Conservation (phyloP, 164 flowering plant species). For the Liquidambar formosana region DNA sequence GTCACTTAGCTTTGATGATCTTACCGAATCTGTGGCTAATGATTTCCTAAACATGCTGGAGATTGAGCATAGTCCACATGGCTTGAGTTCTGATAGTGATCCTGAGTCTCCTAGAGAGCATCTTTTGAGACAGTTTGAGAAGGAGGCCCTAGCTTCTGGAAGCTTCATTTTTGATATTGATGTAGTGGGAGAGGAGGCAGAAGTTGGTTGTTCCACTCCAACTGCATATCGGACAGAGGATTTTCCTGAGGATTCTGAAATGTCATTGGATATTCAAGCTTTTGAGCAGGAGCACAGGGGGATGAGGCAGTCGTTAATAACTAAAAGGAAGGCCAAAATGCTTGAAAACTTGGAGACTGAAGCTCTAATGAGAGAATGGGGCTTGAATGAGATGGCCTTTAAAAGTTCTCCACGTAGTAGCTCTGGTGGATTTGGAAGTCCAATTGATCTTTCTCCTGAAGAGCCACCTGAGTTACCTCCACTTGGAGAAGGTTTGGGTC, state of each 20-base stretch:
- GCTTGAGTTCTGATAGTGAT: conserved; percentile 30
- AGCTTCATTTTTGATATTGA: conserved; percentile 28
- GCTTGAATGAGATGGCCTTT: conserved; percentile 71
- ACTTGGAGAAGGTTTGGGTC: conserved; percentile 80
- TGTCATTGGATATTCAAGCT: conserved; percentile 10
- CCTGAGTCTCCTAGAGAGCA: conserved; percentile 56
- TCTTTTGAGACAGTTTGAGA: conserved; percentile 44
- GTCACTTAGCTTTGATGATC: conserved; percentile 49
- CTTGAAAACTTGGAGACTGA: conserved; percentile 83
- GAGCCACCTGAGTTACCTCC: conserved; percentile 58
- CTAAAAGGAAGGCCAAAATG: conserved; percentile 47
- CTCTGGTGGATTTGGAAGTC: conserved; percentile 85
- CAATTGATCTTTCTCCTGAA: conserved; percentile 56
- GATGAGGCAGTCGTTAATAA: conserved; percentile 12
- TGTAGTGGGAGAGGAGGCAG: conserved; percentile 15
- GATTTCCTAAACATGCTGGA: conserved; percentile 59
- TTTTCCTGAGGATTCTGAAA: conserved; percentile 15
- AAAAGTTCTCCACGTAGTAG: conserved; percentile 47
- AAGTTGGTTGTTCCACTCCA: conserved; percentile 4
- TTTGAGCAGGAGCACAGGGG: conserved; percentile 20
- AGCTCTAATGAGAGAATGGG: conserved; percentile 86
- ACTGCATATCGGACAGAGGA: background rate
- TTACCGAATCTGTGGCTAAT: conserved; percentile 46
- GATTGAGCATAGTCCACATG: conserved; percentile 22
- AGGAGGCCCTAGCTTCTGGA: conserved; percentile 34